Conservation (phyloP, 139 green algal genomes). For the Tetradesmus lagerheimii region DNA sequence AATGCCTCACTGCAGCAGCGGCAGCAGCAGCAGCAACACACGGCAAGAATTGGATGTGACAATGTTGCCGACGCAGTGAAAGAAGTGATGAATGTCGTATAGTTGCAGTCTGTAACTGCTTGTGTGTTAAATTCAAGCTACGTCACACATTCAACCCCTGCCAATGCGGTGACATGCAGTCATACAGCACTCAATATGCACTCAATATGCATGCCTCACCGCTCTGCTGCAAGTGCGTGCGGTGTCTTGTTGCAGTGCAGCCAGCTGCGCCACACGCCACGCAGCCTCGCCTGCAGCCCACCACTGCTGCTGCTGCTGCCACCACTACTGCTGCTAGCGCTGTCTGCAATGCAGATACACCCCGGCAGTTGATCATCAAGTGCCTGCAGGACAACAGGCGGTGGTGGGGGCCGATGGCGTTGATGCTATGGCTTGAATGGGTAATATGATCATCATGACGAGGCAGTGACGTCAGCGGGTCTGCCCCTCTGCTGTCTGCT, state of each 20-base stretch:
- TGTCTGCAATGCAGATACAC: neutral
- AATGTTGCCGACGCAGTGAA: too few species aligned
- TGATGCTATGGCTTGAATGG: too few species aligned
- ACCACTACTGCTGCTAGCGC: neutral
- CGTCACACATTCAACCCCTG: too few species aligned
- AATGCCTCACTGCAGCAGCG: neutral
- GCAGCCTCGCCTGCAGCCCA: neutral
- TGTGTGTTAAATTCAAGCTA: too few species aligned
- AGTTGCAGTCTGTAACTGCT: too few species aligned
- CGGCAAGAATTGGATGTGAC: too few species aligned
- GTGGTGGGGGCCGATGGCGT: too few species aligned
- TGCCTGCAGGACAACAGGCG: neutral
- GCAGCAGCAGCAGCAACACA: neutral
- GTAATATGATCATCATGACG: too few species aligned
- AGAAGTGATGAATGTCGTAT: too few species aligned
- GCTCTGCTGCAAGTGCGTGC: neutral
- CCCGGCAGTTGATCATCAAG: neutral
- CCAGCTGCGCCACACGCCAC: slow-evolving; percentile 6
- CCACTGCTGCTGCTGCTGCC: neutral
- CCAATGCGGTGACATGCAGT: neutral
- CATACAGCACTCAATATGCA: neutral
- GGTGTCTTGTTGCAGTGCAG: neutral
- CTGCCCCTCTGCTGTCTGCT: too few species aligned
- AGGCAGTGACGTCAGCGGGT: too few species aligned
- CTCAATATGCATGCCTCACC: neutral